A percentile compares a stretch with the other conserved stretches of the same genome.
Conservation (phyloP, 768 basidiomycete species). For the Hericium coralloides region DNA sequence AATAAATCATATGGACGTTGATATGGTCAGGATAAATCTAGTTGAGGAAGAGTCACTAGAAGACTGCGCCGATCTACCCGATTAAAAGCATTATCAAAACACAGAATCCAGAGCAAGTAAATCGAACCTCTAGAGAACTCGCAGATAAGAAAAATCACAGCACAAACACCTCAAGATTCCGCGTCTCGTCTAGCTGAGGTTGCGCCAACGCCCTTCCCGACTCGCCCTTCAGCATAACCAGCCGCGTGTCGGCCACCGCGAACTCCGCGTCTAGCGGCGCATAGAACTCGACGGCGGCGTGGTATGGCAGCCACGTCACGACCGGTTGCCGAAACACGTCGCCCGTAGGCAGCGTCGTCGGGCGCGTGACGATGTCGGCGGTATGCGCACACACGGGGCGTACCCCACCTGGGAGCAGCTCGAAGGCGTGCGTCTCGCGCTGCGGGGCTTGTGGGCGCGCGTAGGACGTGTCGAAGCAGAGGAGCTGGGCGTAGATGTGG, state of each 20-base stretch:
- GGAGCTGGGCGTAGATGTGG: not conserved
- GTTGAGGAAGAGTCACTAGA: too few species aligned
- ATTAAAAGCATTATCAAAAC: too few species aligned
- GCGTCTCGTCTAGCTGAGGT: too few species aligned
- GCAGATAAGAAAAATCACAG: too few species aligned
- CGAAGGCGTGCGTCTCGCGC: not conserved
- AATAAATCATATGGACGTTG: too few species aligned
- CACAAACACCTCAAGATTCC: too few species aligned
- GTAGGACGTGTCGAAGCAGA: not conserved
- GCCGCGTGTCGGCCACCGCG: not conserved
- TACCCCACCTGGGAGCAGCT: not conserved
- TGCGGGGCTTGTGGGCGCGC: not conserved
- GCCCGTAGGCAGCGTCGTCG: not conserved
- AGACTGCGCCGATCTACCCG: too few species aligned
- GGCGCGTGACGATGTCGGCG: not conserved
- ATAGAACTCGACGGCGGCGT: not conserved
- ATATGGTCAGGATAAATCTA: too few species aligned
- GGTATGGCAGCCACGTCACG: not conserved
- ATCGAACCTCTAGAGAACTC: too few species aligned
- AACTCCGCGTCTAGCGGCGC: not conserved
- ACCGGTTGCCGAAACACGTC: not conserved
- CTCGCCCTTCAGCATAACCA: not conserved
- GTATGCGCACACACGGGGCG: not conserved
- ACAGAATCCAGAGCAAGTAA: too few species aligned
- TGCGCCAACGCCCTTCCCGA: too few species aligned